These are phyloP conservation scores for Boletus subparvulus DNA, from an alignment of 768 basidiomycete species.

Conservation along the genomic window DNA sequence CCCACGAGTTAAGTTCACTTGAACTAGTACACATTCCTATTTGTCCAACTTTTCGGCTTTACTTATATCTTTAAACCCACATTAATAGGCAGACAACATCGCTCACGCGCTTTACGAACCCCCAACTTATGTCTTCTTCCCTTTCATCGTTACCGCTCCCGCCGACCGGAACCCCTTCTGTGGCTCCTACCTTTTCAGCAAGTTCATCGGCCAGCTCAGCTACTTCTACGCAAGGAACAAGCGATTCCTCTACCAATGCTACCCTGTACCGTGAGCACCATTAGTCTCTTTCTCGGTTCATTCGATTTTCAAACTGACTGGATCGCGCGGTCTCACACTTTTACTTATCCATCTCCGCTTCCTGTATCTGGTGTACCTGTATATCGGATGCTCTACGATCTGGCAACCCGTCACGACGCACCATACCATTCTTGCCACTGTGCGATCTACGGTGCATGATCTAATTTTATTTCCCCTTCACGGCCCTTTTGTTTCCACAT, in stretches of 20 bases:
- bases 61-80: background rate
- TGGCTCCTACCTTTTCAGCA: background rate
- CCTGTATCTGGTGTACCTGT: background rate
- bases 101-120: background rate
- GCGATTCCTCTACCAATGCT: slow-evolving; percentile 20
- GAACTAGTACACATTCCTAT: background rate
- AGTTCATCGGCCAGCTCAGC: background rate
- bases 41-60: background rate
- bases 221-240: background rate
- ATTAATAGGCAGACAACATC: slow-evolving; percentile 17
- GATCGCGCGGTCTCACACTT: slow-evolving; percentile 7
- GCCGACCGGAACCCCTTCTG: background rate
- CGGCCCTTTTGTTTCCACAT: background rate
- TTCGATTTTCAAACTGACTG: slow-evolving; percentile 20
- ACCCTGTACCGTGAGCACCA: slow-evolving; percentile 30
- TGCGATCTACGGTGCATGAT: slow-evolving; percentile 5
- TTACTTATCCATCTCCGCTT: background rate
- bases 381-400: background rate
- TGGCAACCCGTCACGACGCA: background rate
- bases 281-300: background rate
- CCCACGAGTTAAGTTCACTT: background rate
- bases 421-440: background rate
- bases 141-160: background rate
- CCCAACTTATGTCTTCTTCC: slow-evolving; percentile 11
- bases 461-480: background rate